Evolutionary conservation across 2,329 filamentous ascomycete species (phyloP), one percentile per base, ranked within the genome.

Genomic region (Venturia effusa): DNA sequence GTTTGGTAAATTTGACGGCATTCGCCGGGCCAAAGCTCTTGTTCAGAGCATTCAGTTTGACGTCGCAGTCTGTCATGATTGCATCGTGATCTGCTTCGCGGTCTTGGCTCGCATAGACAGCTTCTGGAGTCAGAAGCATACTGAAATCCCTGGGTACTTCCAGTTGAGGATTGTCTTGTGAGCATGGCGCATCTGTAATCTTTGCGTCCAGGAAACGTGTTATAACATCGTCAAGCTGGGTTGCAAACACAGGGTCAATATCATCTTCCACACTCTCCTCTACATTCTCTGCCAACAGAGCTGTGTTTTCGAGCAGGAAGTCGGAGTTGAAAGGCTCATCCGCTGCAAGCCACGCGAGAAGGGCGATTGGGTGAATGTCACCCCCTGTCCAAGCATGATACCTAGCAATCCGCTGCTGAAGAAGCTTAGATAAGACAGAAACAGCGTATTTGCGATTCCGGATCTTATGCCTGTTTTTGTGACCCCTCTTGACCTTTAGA

Each of bases 1-100:
- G 70, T 45, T 70, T 74, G n/a, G 24, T 32, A 3, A 10, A n/a
- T 37, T 63, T 65, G 17, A 43, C n/a, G 8, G 48, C 30, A 3
- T 61, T 51, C 6, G 43, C 37, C 17, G 27, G 34, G 34, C 30
- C 30, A 15, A 17, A 17, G n/a, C 24, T 37, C 17, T 10, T 39
- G 27, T 43, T 34, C 19, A 3, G 24, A 27, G 45, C n/a, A 11
- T 63, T 55, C 22, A 39, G 2, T 32, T 57, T 63, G 19, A 37
- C 13, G 37, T 63, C 48, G 13, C 45, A 45, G 24, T 55, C 41
- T 1, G 22, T 43, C 61, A 63, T 63, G 17, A 63, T 22, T 13
- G 61, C 27, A 55, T 63, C 61, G 22, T 63, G 61, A 57, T 59
- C 22, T 13, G 61, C 27, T 39, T 63, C 61, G 22, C 59, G 61